Conservation (phyloP, 2,329 filamentous ascomycete genomes). For the Colletotrichum tofieldiae region DNA sequence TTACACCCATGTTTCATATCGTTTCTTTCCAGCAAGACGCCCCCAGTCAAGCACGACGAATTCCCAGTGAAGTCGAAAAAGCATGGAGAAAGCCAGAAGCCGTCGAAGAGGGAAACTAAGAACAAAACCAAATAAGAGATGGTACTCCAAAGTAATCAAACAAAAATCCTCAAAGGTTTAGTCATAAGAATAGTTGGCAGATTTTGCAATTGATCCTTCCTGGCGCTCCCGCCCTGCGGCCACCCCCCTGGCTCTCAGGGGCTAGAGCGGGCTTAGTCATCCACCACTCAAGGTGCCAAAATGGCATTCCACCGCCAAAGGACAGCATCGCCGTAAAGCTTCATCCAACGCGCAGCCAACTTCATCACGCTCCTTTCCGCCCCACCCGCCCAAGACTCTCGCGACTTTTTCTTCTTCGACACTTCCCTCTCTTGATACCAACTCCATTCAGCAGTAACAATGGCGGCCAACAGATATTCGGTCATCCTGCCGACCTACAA, state of each 20-base stretch:
- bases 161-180: not conserved
- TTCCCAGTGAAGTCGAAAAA: not conserved
- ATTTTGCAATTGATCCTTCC: not conserved
- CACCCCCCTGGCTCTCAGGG: slow-evolving; percentile 40
- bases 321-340: slow-evolving; percentile 36
- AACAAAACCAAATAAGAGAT: too few species aligned
- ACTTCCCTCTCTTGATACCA: slow-evolving; percentile 45
- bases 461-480: slow-evolving; percentile 84
- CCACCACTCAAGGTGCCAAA: slow-evolving; percentile 23
- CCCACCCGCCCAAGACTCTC: not conserved
- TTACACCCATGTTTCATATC: not conserved
- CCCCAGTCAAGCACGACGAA: not conserved
- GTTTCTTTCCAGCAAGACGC: not conserved
- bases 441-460: slow-evolving; percentile 49
- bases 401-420: not conserved
- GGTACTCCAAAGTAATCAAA: too few species aligned
- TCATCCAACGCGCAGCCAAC: slow-evolving; percentile 39
- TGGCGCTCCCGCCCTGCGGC: slow-evolving; percentile 9
- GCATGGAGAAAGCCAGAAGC: not conserved
- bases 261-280: slow-evolving; percentile 38
- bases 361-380: slow-evolving; percentile 49
- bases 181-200: too few species aligned
- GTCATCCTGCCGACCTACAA: slow-evolving; percentile 99
- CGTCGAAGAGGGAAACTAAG: too few species aligned
- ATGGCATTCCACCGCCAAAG: slow-evolving; percentile 37